Conservation (phyloP, 139 green algal species). For the Coccomyxa sp. region DNA sequence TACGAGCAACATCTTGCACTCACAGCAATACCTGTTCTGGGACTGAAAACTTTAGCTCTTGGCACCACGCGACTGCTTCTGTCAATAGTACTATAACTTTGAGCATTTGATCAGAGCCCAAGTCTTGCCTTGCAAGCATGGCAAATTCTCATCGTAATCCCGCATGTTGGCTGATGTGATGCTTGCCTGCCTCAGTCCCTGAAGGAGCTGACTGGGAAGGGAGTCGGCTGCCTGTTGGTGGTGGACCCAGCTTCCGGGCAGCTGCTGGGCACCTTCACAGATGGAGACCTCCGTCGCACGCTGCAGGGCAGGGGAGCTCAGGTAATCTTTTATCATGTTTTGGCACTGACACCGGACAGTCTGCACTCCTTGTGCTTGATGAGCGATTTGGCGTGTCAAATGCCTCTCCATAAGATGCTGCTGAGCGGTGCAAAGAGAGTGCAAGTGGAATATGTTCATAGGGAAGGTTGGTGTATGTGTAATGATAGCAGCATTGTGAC, state of each 20-base stretch:
- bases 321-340: background rate
- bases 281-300: slow-evolving; percentile 46
- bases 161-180: no score
- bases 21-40: no score
- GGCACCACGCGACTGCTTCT: no score
- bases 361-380: background rate
- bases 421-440: no score
- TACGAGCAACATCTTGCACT: background rate
- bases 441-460: no score
- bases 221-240: slow-evolving; percentile 51
- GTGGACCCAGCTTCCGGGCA: slow-evolving; percentile 4
- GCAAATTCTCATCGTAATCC: no score
- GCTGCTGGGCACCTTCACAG: slow-evolving; percentile 53
- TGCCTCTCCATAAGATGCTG: no score
- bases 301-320: slow-evolving; percentile 22
- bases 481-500: background rate
- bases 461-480: background rate
- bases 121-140: no score
- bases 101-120: no score
- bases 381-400: no score
- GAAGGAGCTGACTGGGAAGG: slow-evolving; percentile 49
- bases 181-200: slow-evolving; percentile 19
- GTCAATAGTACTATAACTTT: no score
- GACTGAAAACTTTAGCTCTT: no score
- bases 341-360: background rate